These are phyloP conservation scores for Petunia secreta DNA, from an alignment of 257 asterid species.

Conservation along the genomic window DNA sequence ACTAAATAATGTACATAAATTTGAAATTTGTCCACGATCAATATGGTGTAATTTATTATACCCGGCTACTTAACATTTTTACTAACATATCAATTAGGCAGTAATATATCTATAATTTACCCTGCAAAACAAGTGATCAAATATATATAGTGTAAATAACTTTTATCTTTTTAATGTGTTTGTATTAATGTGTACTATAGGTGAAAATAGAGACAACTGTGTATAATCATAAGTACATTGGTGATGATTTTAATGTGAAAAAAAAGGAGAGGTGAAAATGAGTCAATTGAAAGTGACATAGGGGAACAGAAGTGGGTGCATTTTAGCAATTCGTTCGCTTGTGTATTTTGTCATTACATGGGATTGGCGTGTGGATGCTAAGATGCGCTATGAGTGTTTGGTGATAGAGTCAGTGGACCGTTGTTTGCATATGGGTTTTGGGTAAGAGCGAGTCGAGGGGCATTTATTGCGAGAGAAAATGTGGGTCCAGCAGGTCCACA, in stretches of 20 bases:
- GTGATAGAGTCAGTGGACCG: neutral
- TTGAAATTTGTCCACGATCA: no score
- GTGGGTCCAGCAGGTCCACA: conserved; percentile 15
- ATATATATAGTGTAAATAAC: no score
- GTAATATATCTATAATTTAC: no score
- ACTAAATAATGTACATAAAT: no score
- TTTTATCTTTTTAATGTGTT: no score
- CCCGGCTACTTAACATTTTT: no score
- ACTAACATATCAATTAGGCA: no score
- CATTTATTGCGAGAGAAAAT: conserved; percentile 25
- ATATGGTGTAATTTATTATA: no score
- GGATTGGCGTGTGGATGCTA: conserved; percentile 19
- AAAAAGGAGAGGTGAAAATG: neutral
- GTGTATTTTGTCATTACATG: neutral
- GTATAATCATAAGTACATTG: neutral
- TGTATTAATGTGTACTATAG: no score
- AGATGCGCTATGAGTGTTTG: conserved; percentile 27
- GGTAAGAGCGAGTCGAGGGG: conserved; percentile 10
- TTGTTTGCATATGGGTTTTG: conserved; percentile 19
- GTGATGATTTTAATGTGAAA: neutral
- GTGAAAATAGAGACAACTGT: neutral
- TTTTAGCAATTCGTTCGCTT: neutral
- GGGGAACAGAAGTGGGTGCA: neutral
- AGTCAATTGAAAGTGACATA: neutral
- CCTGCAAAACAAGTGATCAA: no score